Evolutionary conservation across 495 filamentous ascomycete species (phyloP), one percentile per base, ranked within the genome.

Genomic region (Penicillium antarcticum): DNA sequence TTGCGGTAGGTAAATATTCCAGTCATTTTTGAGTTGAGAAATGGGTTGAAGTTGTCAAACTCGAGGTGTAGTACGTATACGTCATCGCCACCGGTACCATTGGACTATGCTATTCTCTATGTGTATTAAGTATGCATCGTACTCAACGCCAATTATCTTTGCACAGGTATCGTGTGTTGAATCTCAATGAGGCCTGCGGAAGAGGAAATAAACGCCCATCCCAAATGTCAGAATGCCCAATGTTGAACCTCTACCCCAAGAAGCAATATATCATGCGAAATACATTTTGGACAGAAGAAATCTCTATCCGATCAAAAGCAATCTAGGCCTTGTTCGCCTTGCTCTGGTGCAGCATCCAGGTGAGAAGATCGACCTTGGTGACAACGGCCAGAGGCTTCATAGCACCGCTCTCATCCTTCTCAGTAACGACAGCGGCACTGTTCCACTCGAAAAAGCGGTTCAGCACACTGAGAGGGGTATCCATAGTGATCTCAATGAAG

Each of bases 381-480:
- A 91, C 92, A 8, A 98, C 83, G 14, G 95, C 94, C 31, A 91
- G 76, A 5, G 95, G 91, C 73, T 86, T 91, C 63, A 90, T 70
- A 21, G 78, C 77, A 18, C 75, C 81, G 53, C 73, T 75, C 33
- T 68, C 72, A 45, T 77, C 76, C 55, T 65, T 71, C 67, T 97
- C 90, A 11, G 91, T 97, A 1, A 97, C 90, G 42, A 97, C 80
- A 2, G 94, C 95, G 12, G 94, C 91, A 62, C 87, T 91, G 68
- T 97, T 97, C 89, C 95, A 97, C 70, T 96, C 92, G 59, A 98
- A 90, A 74, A 98, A 98, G 44, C 86, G 80, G 66, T 88, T 91
- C 33, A 98, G 73, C 35, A 87, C 87, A 47, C 80, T 81, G 29
- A 98, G 71, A 9, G 87, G 88, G 9, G 94, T 98, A 51, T 95